These are phyloP conservation scores for Cicer judaicum DNA, from an alignment of 306 rosid species.

Conservation along the genomic window DNA sequence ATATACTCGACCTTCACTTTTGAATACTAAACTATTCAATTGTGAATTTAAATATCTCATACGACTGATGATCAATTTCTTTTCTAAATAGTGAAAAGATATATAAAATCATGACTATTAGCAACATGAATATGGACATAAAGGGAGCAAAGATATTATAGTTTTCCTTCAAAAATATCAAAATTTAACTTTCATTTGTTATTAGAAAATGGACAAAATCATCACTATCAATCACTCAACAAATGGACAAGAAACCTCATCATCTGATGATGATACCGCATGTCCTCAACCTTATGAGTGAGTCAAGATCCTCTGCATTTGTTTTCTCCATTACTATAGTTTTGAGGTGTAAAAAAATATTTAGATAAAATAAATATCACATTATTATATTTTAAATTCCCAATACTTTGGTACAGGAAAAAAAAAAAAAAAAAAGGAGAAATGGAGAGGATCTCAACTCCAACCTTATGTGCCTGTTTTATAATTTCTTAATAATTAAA, in stretches of 20 bases:
- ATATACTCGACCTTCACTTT: too few species aligned
- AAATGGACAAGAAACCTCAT: constrained; percentile 22
- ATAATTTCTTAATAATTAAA: neutral
- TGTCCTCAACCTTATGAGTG: neutral
- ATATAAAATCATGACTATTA: neutral
- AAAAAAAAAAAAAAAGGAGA: too few species aligned
- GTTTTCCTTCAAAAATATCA: constrained; percentile 38
- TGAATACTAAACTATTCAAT: too few species aligned
- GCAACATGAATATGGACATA: constrained; percentile 35
- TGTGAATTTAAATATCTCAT: too few species aligned
- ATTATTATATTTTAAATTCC: too few species aligned
- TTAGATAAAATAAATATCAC: too few species aligned
- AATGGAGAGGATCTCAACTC: too few species aligned
- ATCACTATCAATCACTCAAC: constrained; percentile 36
- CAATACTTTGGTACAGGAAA: too few species aligned
- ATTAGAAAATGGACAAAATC: constrained; percentile 32
- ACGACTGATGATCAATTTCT: neutral
- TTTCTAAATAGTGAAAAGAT: neutral
- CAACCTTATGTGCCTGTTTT: neutral
- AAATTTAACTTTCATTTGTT: neutral
- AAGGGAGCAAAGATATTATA: constrained; percentile 44
- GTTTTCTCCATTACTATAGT: too few species aligned
- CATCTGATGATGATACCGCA: constrained; percentile 13
- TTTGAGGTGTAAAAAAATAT: too few species aligned
- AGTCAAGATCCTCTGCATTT: too few species aligned